These are phyloP conservation scores for Crithidia fasciculata DNA, from an alignment of 208 protist species.

Conservation along the genomic window DNA sequence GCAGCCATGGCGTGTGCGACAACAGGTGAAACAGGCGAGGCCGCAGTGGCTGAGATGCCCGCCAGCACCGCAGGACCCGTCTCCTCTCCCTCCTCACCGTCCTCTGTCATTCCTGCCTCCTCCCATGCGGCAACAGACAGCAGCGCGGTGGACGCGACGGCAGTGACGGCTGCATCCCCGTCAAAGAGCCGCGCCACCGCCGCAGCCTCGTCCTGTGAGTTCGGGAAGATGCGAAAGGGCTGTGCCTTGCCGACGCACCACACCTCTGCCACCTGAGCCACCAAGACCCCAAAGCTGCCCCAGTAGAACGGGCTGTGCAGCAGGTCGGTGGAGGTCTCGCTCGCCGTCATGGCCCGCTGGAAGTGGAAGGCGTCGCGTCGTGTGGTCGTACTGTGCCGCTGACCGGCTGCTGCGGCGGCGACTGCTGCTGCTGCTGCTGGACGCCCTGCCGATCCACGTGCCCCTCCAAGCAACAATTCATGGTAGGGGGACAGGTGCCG, in stretches of 20 bases:
- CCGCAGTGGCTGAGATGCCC: too few relatives aligned
- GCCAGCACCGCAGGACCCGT: too few relatives aligned
- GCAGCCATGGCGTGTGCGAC: neutral
- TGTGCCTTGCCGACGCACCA: constrained; percentile 34
- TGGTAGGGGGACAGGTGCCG: neutral
- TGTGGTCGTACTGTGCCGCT: neutral
- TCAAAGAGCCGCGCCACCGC: neutral
- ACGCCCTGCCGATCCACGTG: too few relatives aligned
- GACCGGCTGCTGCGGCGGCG: too few relatives aligned
- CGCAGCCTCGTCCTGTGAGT: neutral
- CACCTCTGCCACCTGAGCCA: constrained; percentile 30
- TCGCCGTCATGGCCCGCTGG: constrained; percentile 27
- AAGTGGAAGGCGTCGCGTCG: constrained; percentile 28
- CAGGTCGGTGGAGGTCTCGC: constrained; percentile 15
- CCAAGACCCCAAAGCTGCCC: constrained; percentile 34
- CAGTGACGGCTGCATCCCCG: constrained; percentile 7
- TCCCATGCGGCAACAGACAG: constrained; percentile 23
- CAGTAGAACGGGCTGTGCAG: constrained; percentile 24
- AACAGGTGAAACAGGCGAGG: too few relatives aligned
- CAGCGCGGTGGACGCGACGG: constrained; percentile 20
- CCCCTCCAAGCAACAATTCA: neutral
- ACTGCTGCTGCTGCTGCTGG: neutral
- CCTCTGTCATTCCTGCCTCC: neutral
- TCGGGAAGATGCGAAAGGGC: constrained; percentile 30
- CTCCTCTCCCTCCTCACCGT: neutral